Conservation (phyloP, 805 yeast species). For the Ascoidea rubescens region DNA sequence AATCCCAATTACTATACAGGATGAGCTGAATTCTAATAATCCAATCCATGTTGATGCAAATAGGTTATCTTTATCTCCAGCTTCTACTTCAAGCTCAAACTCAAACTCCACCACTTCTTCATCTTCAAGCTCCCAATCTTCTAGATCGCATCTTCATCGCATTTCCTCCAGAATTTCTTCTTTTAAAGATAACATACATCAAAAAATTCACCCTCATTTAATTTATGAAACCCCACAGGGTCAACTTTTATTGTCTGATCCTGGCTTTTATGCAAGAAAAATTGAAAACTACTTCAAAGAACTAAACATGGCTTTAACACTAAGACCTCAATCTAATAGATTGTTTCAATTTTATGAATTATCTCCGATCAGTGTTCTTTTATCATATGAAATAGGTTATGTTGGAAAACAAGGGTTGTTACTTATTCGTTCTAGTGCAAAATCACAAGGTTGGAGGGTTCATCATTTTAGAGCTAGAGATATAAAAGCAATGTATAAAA, state of each 20-base stretch:
- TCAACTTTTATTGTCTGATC: not conserved
- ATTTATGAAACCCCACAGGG: not conserved
- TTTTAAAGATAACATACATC: not conserved
- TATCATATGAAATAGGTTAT: constrained; percentile 69
- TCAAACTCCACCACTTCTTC: constrained; percentile 2
- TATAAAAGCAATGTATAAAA: constrained; percentile 71
- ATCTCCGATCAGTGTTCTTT: constrained; percentile 73
- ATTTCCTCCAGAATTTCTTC: constrained; percentile 4
- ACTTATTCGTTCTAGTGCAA: constrained; percentile 69
- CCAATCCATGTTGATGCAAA: not conserved
- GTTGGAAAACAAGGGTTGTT: constrained; percentile 85
- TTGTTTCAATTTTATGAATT: constrained; percentile 80
- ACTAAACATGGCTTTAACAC: constrained; percentile 41
- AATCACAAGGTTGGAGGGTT: constrained; percentile 91
- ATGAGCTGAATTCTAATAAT: not conserved
- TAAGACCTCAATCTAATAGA: constrained; percentile 72
- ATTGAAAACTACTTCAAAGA: constrained; percentile 58
- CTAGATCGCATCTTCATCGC: constrained; percentile 5
- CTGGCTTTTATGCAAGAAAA: constrained; percentile 18
- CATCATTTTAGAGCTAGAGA: constrained; percentile 75
- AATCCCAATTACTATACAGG: too few species aligned
- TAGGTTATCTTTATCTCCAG: not conserved
- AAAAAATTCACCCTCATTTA: not conserved
- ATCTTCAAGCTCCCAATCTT: not conserved
- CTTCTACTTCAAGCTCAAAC: not conserved